phyloP scores from a whole-genome alignment of 768 basidiomycete species.

The Naganishia kalamii region DNA sequence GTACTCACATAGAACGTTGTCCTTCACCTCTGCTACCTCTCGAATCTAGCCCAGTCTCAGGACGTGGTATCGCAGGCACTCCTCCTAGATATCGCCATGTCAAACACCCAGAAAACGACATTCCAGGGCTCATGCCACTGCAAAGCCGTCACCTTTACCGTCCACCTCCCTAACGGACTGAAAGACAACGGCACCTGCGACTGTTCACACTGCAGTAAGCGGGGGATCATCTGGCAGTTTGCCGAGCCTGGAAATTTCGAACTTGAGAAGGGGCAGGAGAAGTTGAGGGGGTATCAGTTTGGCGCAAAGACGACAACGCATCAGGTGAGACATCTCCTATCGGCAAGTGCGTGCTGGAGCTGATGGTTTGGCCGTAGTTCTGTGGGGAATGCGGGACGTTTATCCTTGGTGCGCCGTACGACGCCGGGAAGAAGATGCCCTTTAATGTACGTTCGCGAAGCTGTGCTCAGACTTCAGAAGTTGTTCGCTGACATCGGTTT shows the following conservation, averaged over 20 bases:
- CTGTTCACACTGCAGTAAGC: slow-evolving; percentile 26
- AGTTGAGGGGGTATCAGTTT: slow-evolving; percentile 23
- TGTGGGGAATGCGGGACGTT: slow-evolving; percentile 25
- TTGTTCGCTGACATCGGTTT: neutral
- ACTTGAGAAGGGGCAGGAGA: slow-evolving; percentile 11
- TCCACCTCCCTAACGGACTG: slow-evolving; percentile 18
- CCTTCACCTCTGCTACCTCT: too few species aligned
- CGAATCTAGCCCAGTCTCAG: too few species aligned
- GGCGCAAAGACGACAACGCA: slow-evolving; percentile 21
- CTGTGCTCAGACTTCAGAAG: neutral
- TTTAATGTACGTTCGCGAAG: slow-evolving; percentile 22
- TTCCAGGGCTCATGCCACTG: slow-evolving; percentile 27
- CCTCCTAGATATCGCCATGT: too few species aligned
- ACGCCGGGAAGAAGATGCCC: neutral
- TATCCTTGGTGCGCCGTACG: slow-evolving; percentile 10
- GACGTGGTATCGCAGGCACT: too few species aligned
- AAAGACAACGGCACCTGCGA: slow-evolving; percentile 22
- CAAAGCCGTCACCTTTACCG: slow-evolving; percentile 20
- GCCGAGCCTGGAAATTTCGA: slow-evolving; percentile 8
- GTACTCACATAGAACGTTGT: too few species aligned
- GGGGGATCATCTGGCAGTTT: slow-evolving; percentile 23
- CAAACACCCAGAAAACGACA: neutral
- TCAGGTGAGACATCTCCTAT: slow-evolving; percentile 10
- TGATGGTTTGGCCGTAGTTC: slow-evolving; percentile 3
- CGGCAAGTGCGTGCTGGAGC: neutral